Percentiles rank a stretch among this genome's conserved stretches.
phyloP scores from a whole-genome alignment of 768 basidiomycete species.

The Xerocomellus amylosporus region DNA sequence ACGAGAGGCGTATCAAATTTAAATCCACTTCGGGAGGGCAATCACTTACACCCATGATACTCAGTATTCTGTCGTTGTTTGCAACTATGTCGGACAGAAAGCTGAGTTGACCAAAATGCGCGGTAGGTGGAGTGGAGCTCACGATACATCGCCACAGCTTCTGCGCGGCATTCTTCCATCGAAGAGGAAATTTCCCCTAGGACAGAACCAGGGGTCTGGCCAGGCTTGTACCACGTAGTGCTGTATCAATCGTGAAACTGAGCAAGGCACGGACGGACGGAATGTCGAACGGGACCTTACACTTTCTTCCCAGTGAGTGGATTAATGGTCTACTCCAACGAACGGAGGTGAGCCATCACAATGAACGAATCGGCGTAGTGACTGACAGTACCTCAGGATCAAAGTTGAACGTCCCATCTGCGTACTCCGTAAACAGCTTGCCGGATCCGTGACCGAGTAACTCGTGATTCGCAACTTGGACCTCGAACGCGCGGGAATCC shows the following conservation, averaged over 20 bases:
- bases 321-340: constrained; percentile 62
- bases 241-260: constrained; percentile 33
- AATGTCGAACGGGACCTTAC: constrained; percentile 36
- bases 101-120: neutral
- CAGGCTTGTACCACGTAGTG: constrained; percentile 83
- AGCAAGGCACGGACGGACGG: neutral
- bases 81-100: constrained; percentile 45
- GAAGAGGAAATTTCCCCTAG: constrained; percentile 87
- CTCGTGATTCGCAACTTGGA: constrained; percentile 91
- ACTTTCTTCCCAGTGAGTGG: constrained; percentile 76
- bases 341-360: neutral
- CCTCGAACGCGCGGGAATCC: constrained; percentile 77
- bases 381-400: constrained; percentile 57
- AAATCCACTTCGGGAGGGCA: neutral
- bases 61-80: constrained; percentile 70
- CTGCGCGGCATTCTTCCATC: constrained; percentile 92
- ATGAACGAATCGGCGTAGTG: neutral
- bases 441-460: constrained; percentile 84
- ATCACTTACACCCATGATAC: constrained; percentile 69
- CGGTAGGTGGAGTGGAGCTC: constrained; percentile 25
- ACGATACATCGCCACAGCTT: constrained; percentile 82
- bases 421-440: constrained; percentile 74
- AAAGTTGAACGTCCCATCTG: constrained; percentile 80
- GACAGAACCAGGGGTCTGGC: constrained; percentile 79
- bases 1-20: too few species aligned